Percentiles rank a stretch among this genome's conserved stretches.
These are phyloP conservation scores for Aspergillus tanneri DNA, from an alignment of 2,329 filamentous ascomycete species.

Conservation along the genomic window DNA sequence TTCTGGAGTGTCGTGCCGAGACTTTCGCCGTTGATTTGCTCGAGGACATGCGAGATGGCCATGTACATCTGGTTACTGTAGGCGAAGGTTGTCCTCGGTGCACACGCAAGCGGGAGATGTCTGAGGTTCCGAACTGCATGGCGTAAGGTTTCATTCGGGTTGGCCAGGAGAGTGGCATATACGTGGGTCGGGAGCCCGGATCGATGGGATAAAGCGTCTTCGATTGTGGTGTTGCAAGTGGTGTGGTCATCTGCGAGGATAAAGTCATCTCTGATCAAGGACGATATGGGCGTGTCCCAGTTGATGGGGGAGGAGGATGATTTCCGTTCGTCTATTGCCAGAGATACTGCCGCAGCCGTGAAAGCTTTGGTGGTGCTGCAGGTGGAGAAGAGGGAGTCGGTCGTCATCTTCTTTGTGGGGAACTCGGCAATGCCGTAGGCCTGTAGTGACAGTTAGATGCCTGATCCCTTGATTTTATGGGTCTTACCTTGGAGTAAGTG, in stretches of 20 bases:
- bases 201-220: constrained; percentile 38
- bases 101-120: constrained; percentile 19
- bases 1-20: constrained; percentile 17
- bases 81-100: constrained; percentile 20
- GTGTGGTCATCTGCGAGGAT: constrained; percentile 28
- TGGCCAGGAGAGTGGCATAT: constrained; percentile 2
- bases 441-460: constrained; percentile 12
- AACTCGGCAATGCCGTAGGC: constrained; percentile 30
- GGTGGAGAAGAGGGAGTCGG: constrained; percentile 24
- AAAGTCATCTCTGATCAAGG: constrained; percentile 38
- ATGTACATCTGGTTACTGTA: constrained; percentile 30
- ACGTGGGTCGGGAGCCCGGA: constrained; percentile 28
- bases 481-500: constrained; percentile 27
- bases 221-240: constrained; percentile 31
- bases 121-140: constrained; percentile 23
- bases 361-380: constrained; percentile 33
- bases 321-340: constrained; percentile 23
- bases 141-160: constrained; percentile 8
- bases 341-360: constrained; percentile 24
- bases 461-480: no score
- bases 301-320: constrained; percentile 19
- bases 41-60: constrained; percentile 19
- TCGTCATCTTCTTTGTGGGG: constrained; percentile 25
- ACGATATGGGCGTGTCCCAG: constrained; percentile 39
- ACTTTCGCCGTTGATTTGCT: constrained; percentile 12